Evolutionary conservation across 2,329 filamentous ascomycete genomes (phyloP).

Genomic region (Fusarium pseudoanthophilum): DNA sequence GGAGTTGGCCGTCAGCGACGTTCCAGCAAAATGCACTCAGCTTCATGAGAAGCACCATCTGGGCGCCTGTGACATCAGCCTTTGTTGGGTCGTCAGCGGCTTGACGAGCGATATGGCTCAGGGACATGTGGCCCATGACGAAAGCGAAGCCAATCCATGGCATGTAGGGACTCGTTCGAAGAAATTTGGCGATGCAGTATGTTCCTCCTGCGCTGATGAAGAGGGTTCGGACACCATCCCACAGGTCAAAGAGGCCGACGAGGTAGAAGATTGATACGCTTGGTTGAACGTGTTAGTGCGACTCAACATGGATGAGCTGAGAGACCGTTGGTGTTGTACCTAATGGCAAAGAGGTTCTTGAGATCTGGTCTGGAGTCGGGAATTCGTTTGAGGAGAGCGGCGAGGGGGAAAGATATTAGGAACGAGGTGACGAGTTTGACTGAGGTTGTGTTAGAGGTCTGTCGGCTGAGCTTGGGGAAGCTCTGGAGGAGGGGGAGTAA

Average conservation of each 20-base stretch:
- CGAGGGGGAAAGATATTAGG: slow-evolving; percentile 90
- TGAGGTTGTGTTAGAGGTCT: slow-evolving; percentile 52
- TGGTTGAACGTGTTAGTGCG: slow-evolving; percentile 6
- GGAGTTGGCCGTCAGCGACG: slow-evolving; percentile 87
- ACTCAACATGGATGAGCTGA: not conserved
- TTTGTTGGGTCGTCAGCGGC: slow-evolving; percentile 70
- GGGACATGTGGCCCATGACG: slow-evolving; percentile 93
- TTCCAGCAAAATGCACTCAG: slow-evolving; percentile 98
- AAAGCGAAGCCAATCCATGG: slow-evolving; percentile 96
- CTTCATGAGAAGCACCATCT: slow-evolving; percentile 99
- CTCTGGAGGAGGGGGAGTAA: not conserved
- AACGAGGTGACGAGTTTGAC: slow-evolving; percentile 95
- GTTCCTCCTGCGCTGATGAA: slow-evolving; percentile 81
- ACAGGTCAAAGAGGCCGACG: slow-evolving; percentile 91
- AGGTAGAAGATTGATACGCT: slow-evolving; percentile 90
- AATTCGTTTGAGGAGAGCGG: slow-evolving; percentile 87
- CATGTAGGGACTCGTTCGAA: slow-evolving; percentile 88
- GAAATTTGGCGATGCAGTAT: slow-evolving; percentile 84
- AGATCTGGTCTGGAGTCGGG: slow-evolving; percentile 84
- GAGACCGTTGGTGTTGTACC: slow-evolving; percentile 57
- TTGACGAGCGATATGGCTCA: slow-evolving; percentile 88
- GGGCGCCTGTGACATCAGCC: slow-evolving; percentile 91
- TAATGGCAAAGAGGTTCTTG: slow-evolving; percentile 90
- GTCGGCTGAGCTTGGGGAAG: not conserved
- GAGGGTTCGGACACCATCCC: slow-evolving; percentile 83